Conservation (phyloP, 2,329 filamentous ascomycete genomes). For the Aspergillus costaricaensis region DNA sequence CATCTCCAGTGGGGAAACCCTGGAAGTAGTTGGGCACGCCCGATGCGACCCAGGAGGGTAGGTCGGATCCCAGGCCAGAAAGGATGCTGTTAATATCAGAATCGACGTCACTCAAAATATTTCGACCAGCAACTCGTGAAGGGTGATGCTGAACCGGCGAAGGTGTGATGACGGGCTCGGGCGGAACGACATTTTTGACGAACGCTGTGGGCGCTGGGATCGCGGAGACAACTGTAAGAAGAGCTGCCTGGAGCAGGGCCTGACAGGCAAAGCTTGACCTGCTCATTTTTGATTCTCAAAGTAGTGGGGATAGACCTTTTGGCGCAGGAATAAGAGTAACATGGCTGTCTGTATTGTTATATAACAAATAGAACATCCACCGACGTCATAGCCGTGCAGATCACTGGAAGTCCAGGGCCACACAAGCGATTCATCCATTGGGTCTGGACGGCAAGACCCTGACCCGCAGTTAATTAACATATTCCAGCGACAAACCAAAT, state of each 20-base stretch:
- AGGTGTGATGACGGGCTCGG: neutral
- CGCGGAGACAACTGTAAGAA: constrained; percentile 2
- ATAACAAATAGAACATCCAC: neutral
- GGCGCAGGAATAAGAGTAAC: neutral
- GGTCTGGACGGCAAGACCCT: neutral
- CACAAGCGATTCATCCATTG: neutral
- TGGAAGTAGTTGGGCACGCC: constrained; percentile 5
- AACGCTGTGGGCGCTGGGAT: neutral
- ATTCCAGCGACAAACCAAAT: neutral
- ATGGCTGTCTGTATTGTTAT: neutral
- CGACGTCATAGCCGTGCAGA: neutral
- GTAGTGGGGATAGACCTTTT: neutral
- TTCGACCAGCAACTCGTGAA: neutral
- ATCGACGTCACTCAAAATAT: constrained; percentile 1
- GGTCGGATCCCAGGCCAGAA: constrained; percentile 1
- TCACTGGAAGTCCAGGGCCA: neutral
- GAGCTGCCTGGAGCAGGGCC: neutral
- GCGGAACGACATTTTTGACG: neutral
- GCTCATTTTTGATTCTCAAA: neutral
- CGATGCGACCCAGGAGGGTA: constrained; percentile 2
- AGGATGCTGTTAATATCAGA: constrained; percentile 1
- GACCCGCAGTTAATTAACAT: neutral
- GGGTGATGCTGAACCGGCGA: neutral
- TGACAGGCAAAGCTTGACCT: neutral
- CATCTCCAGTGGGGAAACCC: neutral